Evolutionary conservation across 1,284 basidiomycete genomes (phyloP), one percentile per base, ranked within the genome.

Genomic region (Laetiporus sulphureus): DNA sequence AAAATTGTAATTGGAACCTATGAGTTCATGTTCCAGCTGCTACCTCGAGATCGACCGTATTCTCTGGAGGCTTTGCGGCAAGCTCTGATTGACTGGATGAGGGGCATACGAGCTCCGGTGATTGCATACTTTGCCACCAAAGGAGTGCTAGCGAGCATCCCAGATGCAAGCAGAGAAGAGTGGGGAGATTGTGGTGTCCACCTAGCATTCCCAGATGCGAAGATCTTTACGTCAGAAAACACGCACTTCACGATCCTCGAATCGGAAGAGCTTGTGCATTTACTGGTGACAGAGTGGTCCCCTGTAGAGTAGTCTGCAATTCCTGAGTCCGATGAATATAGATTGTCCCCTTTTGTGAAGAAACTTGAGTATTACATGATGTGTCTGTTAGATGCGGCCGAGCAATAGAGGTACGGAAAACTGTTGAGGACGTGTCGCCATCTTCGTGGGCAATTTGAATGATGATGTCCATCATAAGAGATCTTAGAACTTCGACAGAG

Each of bases 21-120:
- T 19, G 40, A 41, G 32, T 41, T 41, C 40, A 35, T 41, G n/a
- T 36, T 41, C 18, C 32, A 35, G 22, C 40, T 41, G 12, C 34
- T 36, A 11, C 34, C 34, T 16, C 15, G 6, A 11, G 34, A 36
- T 11, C 18, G 22, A 20, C 34, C 34, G 16, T 23, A 21, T 23
- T 21, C 34, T 5, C 11, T 20, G 16, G 34, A 21, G 8, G 20
- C 15, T 6, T 12, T 36, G 20, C 34, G 19, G 18, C 16, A 36
- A 11, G 34, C 34, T 21, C 34, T 36, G 10, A 20, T 23, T n/a
- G 18, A 22, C 16, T 36, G 34, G 34, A 20, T 36, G 20, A 8
- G 34, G 5, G 6, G 16, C 5, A 23, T 36, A 6, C 7, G 22
- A 11, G 34, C 19, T 18, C 32, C 7, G 22, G 22, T 16, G 22